These are phyloP conservation scores for Ambrosia trifida DNA, from an alignment of 129 eudicot species.

Conservation along the genomic window DNA sequence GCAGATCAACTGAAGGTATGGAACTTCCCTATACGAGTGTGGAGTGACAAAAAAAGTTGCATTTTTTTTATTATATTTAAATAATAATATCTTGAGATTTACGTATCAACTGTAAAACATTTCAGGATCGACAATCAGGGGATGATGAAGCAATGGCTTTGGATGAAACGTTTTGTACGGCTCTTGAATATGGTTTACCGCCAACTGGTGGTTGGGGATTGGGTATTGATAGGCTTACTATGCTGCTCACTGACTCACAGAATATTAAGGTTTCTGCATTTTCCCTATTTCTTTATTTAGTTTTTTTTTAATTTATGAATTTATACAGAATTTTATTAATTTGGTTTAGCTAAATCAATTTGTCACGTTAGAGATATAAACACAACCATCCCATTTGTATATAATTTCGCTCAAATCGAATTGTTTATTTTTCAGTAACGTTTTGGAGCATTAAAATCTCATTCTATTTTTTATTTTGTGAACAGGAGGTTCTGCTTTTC, in stretches of 20 bases:
- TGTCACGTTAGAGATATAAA: no score
- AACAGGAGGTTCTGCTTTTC: slow-evolving; percentile 85
- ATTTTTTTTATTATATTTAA: neutral
- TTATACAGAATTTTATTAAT: neutral
- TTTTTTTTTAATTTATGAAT: neutral
- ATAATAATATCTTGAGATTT: neutral
- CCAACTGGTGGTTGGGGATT: slow-evolving; percentile 99
- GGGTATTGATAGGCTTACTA: slow-evolving; percentile 86
- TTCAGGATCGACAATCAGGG: slow-evolving; percentile 96
- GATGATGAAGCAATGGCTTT: slow-evolving; percentile 99
- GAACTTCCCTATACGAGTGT: neutral
- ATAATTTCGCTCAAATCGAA: no score
- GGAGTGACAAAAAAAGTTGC: neutral
- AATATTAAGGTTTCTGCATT: slow-evolving; percentile 69
- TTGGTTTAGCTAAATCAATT: neutral
- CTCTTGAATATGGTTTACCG: slow-evolving; percentile 93
- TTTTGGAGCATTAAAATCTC: neutral
- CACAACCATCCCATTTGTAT: no score
- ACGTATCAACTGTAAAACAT: neutral
- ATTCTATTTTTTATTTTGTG: slow-evolving; percentile 10
- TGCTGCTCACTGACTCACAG: slow-evolving; percentile 88
- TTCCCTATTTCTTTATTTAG: neutral
- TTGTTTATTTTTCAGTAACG: neutral
- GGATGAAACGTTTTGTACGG: slow-evolving; percentile 86
- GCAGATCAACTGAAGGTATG: slow-evolving; percentile 94